Conservation (phyloP, 2,329 filamentous ascomycete species). For the Cladophialophora psammophila region DNA sequence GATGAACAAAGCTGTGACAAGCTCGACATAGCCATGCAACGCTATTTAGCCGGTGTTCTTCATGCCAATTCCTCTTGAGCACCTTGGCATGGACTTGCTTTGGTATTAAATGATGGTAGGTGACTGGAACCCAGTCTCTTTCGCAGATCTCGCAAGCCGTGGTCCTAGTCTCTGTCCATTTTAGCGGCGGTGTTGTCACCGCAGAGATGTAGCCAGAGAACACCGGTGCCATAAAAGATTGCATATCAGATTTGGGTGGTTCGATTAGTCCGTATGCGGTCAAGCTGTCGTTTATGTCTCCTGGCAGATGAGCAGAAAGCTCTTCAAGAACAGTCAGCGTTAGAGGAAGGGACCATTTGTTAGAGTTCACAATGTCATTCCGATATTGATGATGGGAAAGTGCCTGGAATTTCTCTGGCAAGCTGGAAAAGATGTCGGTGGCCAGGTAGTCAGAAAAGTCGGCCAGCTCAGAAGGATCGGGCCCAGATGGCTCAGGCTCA, state of each 20-base stretch:
- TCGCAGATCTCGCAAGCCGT: slow-evolving; percentile 77
- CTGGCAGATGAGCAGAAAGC: slow-evolving; percentile 64
- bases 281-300: slow-evolving; percentile 71
- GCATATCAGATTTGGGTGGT: slow-evolving; percentile 53
- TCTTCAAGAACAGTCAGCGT: slow-evolving; percentile 58
- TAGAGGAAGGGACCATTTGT: slow-evolving; percentile 66
- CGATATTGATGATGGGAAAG: slow-evolving; percentile 67
- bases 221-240: slow-evolving; percentile 67
- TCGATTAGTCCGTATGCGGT: slow-evolving; percentile 69
- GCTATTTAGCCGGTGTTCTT: slow-evolving; percentile 74
- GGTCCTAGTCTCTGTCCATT: slow-evolving; percentile 65
- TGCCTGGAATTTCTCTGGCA: slow-evolving; percentile 68
- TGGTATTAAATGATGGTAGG: slow-evolving; percentile 89
- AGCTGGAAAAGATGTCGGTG: slow-evolving; percentile 68
- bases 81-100: slow-evolving; percentile 77
- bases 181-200: slow-evolving; percentile 68
- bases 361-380: slow-evolving; percentile 58
- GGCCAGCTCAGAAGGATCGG: slow-evolving; percentile 71
- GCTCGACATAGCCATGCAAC: slow-evolving; percentile 87
- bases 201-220: slow-evolving; percentile 68
- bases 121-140: slow-evolving; percentile 75
- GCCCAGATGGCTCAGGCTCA: slow-evolving; percentile 34
- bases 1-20: slow-evolving; percentile 83
- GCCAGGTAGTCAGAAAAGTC: slow-evolving; percentile 86
- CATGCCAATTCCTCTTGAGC: slow-evolving; percentile 80